A percentile compares a stretch with the other conserved stretches of the same genome.
These are phyloP conservation scores for Fusarium odoratissimum DNA, from an alignment of 2,329 filamentous ascomycete species.

Conservation along the genomic window DNA sequence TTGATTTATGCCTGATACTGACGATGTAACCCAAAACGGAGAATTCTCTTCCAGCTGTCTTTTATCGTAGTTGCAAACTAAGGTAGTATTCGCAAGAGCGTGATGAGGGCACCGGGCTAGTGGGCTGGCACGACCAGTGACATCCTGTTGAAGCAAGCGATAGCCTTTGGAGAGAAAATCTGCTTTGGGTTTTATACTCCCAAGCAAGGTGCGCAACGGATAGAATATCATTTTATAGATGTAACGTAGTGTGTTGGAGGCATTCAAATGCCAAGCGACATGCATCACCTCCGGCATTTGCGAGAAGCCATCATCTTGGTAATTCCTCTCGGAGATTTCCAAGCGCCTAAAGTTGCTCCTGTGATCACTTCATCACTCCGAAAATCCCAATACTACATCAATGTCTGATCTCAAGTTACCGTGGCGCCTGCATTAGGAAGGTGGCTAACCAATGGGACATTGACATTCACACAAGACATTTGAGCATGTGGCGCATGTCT, in stretches of 20 bases:
- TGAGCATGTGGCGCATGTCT: constrained; percentile 21
- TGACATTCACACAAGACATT: constrained; percentile 7
- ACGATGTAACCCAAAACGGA: not conserved
- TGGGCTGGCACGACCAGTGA: not conserved
- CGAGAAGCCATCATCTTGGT: not conserved
- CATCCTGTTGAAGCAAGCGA: not conserved
- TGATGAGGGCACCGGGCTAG: constrained; percentile 7
- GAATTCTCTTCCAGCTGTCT: not conserved
- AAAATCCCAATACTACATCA: constrained; percentile 10
- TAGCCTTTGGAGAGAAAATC: too few relatives aligned
- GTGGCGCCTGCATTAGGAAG: constrained; percentile 8
- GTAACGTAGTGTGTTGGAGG: not conserved
- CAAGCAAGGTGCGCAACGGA: not conserved
- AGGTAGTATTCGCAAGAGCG: constrained; percentile 17
- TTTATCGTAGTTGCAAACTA: not conserved
- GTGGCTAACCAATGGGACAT: constrained; percentile 1
- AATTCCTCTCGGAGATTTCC: not conserved
- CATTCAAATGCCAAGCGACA: not conserved
- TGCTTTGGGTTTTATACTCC: too few relatives aligned
- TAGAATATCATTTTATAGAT: not conserved
- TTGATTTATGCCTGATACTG: not conserved
- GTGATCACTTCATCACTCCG: not conserved
- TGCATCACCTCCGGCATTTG: not conserved
- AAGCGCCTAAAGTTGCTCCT: not conserved
- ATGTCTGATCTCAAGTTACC: not conserved